These are phyloP conservation scores for Solidago caesia DNA, from an alignment of 129 eudicot genomes.

Conservation along the genomic window DNA sequence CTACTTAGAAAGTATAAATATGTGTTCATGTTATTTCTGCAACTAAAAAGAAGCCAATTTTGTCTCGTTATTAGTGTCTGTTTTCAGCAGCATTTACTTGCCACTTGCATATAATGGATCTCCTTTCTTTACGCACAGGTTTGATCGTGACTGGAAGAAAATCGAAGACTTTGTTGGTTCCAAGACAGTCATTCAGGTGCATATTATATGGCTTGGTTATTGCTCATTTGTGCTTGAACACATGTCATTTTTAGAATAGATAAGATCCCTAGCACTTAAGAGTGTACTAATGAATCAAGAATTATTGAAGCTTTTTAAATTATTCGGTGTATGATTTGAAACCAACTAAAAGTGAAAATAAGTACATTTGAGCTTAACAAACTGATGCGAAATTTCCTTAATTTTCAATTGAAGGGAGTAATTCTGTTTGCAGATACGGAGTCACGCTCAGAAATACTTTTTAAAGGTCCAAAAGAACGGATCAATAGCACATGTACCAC, in stretches of 20 bases:
- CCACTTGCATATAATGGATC: not conserved
- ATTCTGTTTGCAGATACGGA: conserved; percentile 66
- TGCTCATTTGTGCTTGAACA: not conserved
- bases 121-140: conserved; percentile 45
- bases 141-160: conserved; percentile 99
- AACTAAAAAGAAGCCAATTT: conserved; percentile 1
- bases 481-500: conserved; percentile 94
- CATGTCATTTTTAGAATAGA: not conserved
- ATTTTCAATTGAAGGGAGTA: conserved; percentile 18
- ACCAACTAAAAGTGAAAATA: conserved; percentile 16
- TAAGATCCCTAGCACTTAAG: not conserved
- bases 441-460: conserved; percentile 98
- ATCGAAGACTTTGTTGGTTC: conserved; percentile 97
- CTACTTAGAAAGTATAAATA: not conserved
- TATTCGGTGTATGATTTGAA: not conserved
- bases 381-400: conserved; percentile 21
- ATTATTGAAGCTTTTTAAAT: not conserved
- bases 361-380: conserved; percentile 11
- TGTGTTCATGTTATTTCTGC: conserved; percentile 1
- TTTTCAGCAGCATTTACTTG: conserved; percentile 13
- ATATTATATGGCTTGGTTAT: conserved; percentile 2
- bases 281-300: not conserved
- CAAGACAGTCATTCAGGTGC: conserved; percentile 98
- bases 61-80: conserved; percentile 1
- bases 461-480: conserved; percentile 97